A percentile compares a stretch with the other conserved stretches of the same genome.
phyloP scores from a whole-genome alignment of 345 rosid species.

The Aquilaria sinensis region DNA sequence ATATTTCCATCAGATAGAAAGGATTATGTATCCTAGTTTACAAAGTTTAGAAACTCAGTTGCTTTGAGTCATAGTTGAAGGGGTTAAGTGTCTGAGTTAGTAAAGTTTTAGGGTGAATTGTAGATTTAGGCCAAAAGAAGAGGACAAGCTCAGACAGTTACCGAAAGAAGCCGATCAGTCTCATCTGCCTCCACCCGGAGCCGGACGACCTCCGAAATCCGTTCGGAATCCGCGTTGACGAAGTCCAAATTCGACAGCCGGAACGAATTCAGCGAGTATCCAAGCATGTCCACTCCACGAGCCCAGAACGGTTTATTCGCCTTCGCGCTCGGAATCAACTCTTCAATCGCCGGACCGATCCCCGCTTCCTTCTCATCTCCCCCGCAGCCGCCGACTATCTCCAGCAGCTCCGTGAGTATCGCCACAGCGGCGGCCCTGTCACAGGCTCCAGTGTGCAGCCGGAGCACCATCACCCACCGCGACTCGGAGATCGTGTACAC shows the following conservation, averaged over 20 bases:
- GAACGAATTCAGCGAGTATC: slow-evolving; percentile 78
- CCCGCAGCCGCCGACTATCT: slow-evolving; percentile 18
- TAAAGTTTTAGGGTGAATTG: too few relatives aligned
- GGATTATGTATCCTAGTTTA: too few relatives aligned
- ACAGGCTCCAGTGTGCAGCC: slow-evolving; percentile 61
- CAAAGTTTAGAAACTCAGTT: too few relatives aligned
- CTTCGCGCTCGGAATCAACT: slow-evolving; percentile 63
- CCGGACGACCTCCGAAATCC: slow-evolving; percentile 52
- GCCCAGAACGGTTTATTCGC: slow-evolving; percentile 74
- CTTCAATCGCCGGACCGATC: slow-evolving; percentile 58
- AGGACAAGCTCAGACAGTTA: slow-evolving; percentile 22
- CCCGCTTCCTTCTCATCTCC: slow-evolving; percentile 16
- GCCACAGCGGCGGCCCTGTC: slow-evolving; percentile 70
- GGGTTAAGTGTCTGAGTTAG: too few relatives aligned
- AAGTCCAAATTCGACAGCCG: slow-evolving; percentile 57
- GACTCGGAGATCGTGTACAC: slow-evolving; percentile 39
- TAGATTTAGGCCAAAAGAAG: too few relatives aligned
- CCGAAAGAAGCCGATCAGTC: slow-evolving; percentile 47
- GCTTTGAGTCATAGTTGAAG: too few relatives aligned
- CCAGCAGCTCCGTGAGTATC: slow-evolving; percentile 44
- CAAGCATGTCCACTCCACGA: slow-evolving; percentile 85
- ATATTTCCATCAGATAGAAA: too few relatives aligned
- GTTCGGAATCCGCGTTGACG: slow-evolving; percentile 33
- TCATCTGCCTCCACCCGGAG: slow-evolving; percentile 39
- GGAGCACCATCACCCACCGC: slow-evolving; percentile 42